Evolutionary conservation across 2,329 filamentous ascomycete species (phyloP).

Genomic region (Colletotrichum sansevieriae): DNA sequence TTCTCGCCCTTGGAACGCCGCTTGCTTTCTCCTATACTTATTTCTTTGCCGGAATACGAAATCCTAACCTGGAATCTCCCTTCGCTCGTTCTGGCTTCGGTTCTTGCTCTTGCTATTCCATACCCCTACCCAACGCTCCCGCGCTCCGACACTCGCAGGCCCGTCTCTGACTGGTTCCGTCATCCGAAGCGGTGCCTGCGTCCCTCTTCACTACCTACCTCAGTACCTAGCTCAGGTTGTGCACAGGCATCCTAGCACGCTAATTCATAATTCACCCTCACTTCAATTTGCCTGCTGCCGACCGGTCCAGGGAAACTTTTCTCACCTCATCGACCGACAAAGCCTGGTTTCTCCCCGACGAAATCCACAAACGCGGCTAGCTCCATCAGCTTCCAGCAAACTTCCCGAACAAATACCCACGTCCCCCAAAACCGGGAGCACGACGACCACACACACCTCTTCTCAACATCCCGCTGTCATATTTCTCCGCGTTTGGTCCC

Average conservation of each 20-base stretch:
- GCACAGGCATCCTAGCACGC: constrained; percentile 34
- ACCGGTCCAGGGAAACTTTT: constrained; percentile 14
- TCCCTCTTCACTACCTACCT: constrained; percentile 6
- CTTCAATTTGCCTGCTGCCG: constrained; percentile 24
- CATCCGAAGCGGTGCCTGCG: constrained; percentile 32
- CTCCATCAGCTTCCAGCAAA: constrained; percentile 19
- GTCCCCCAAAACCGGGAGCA: constrained; percentile 17
- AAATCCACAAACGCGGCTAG: constrained; percentile 4
- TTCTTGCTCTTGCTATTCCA: constrained; percentile 20
- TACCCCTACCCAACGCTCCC: constrained; percentile 8
- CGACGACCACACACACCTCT: constrained; percentile 26
- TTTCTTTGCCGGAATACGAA: constrained; percentile 24
- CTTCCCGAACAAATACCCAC: constrained; percentile 38
- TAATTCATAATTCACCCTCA: constrained; percentile 28
- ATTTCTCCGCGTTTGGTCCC: constrained; percentile 39
- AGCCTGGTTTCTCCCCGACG: neutral
- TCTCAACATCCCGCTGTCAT: constrained; percentile 38
- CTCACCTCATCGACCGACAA: constrained; percentile 13
- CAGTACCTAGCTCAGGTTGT: constrained; percentile 15
- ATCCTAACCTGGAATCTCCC: constrained; percentile 21
- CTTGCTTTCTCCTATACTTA: constrained; percentile 25
- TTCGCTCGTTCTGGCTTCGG: constrained; percentile 32
- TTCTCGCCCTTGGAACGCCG: constrained; percentile 15
- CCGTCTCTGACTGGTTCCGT: constrained; percentile 19
- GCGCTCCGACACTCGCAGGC: constrained; percentile 26